A percentile compares a stretch with the other conserved stretches of the same genome.
Evolutionary conservation across 257 asterid genomes (phyloP).

Genomic region (Nicotiana tabacum): DNA sequence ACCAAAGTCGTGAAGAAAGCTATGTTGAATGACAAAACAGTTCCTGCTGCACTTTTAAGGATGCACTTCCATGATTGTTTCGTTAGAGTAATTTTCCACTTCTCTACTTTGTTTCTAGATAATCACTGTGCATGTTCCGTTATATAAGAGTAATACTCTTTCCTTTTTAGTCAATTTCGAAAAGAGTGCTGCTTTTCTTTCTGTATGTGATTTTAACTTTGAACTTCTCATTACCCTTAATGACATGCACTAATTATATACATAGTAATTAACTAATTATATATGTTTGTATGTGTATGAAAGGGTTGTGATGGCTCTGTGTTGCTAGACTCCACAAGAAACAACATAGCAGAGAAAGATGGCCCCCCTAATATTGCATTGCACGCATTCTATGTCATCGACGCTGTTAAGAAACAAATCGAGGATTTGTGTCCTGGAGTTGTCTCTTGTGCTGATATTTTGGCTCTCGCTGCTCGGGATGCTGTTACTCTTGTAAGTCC

Average conservation of each 20-base stretch:
- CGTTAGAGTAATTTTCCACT: conserved; percentile 42
- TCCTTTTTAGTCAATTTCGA: too few relatives aligned
- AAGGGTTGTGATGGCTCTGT: conserved; percentile 92
- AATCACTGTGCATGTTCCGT: too few relatives aligned
- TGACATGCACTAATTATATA: too few relatives aligned
- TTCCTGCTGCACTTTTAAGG: conserved; percentile 81
- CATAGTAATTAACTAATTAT: background rate
- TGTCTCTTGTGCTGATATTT: conserved; percentile 80
- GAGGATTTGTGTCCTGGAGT: conserved; percentile 73
- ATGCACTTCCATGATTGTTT: conserved; percentile 93
- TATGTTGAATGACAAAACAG: conserved; percentile 59
- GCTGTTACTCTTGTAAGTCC: conserved; percentile 68
- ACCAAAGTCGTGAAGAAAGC: conserved; percentile 43
- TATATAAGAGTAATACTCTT: too few relatives aligned
- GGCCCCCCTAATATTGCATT: conserved; percentile 75
- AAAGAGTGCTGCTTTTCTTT: too few relatives aligned
- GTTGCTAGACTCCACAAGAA: conserved; percentile 48
- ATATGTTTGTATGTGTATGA: background rate
- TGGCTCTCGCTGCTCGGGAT: conserved; percentile 82
- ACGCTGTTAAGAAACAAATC: conserved; percentile 52
- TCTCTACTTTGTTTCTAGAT: background rate
- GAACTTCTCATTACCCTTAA: too few relatives aligned
- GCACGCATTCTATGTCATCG: conserved; percentile 80
- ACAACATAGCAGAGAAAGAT: conserved; percentile 58
- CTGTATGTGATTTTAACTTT: too few relatives aligned